A percentile compares a stretch with the other conserved stretches of the same genome.
Conservation (phyloP, 805 yeast species). For the Myxozyma sirexii region DNA sequence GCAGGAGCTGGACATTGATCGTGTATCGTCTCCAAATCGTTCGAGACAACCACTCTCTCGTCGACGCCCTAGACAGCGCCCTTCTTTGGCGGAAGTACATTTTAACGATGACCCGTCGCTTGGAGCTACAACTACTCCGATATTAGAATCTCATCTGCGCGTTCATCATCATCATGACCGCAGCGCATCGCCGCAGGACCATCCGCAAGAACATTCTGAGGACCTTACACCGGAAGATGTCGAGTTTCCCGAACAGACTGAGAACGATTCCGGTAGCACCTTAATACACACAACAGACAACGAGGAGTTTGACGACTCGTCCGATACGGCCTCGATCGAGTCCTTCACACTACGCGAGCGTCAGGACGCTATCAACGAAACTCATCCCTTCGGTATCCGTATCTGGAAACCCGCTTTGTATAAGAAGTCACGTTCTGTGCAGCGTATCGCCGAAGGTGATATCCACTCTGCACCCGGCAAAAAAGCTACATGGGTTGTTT, state of each 20-base stretch:
- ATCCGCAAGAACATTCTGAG: not conserved
- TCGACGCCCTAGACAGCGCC: slow-evolving; percentile 25
- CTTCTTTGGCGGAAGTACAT: slow-evolving; percentile 30
- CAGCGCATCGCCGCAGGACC: slow-evolving; percentile 4
- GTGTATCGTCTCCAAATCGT: slow-evolving; percentile 16
- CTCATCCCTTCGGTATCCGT: slow-evolving; percentile 98
- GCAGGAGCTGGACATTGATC: slow-evolving; percentile 22
- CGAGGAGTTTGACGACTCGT: slow-evolving; percentile 42
- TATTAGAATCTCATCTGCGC: slow-evolving; percentile 22
- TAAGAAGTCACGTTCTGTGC: slow-evolving; percentile 89
- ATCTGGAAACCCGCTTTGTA: slow-evolving; percentile 98
- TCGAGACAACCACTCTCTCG: slow-evolving; percentile 9
- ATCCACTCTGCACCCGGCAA: slow-evolving; percentile 72
- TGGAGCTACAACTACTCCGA: slow-evolving; percentile 28
- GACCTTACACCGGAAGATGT: slow-evolving; percentile 9
- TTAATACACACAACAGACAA: slow-evolving; percentile 35
- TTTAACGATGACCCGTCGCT: slow-evolving; percentile 32
- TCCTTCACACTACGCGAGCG: slow-evolving; percentile 87
- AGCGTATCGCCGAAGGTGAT: slow-evolving; percentile 87
- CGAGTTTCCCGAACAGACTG: slow-evolving; percentile 7
- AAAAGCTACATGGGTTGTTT: slow-evolving; percentile 62
- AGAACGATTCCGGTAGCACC: slow-evolving; percentile 29
- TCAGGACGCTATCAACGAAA: slow-evolving; percentile 92
- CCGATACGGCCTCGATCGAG: slow-evolving; percentile 59
- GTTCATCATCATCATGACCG: slow-evolving; percentile 27